phyloP scores from a whole-genome alignment of 352 stramenopile species.

The Phytopythium chamaehyphon region DNA sequence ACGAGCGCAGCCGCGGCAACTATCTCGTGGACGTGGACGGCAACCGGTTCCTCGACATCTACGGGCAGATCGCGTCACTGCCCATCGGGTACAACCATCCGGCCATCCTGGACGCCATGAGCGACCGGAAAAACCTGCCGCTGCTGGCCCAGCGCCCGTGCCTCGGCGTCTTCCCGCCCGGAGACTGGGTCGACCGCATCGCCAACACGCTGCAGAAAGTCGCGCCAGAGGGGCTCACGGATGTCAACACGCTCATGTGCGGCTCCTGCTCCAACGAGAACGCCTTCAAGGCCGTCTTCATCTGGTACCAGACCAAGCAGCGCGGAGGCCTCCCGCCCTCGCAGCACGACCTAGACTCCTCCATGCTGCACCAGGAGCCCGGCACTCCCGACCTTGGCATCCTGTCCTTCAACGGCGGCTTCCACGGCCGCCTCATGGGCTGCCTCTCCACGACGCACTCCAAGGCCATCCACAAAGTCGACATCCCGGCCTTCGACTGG shows the following conservation, averaged over 20 bases:
- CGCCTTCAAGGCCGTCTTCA: slow-evolving; percentile 86
- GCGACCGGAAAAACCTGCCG: slow-evolving; percentile 50
- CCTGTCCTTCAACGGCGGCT: slow-evolving; percentile 79
- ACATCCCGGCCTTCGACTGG: slow-evolving; percentile 83
- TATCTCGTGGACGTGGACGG: slow-evolving; percentile 85
- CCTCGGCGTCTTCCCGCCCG: slow-evolving; percentile 70
- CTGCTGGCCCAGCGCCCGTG: slow-evolving; percentile 73
- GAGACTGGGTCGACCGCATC: slow-evolving; percentile 72
- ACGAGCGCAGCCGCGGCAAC: slow-evolving; percentile 69
- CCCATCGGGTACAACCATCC: slow-evolving; percentile 87
- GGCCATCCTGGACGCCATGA: slow-evolving; percentile 60
- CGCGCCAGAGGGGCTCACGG: slow-evolving; percentile 41
- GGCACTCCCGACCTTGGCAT: slow-evolving; percentile 75
- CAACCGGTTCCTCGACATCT: slow-evolving; percentile 82
- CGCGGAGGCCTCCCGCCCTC: slow-evolving; percentile 56
- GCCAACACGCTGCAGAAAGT: slow-evolving; percentile 57
- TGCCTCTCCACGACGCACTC: slow-evolving; percentile 84
- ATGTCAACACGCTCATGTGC: slow-evolving; percentile 87
- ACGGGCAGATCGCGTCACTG: slow-evolving; percentile 81
- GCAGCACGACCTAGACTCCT: slow-evolving; percentile 56
- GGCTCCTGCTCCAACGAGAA: slow-evolving; percentile 87
- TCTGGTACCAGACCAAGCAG: slow-evolving; percentile 80
- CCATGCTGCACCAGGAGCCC: slow-evolving; percentile 63
- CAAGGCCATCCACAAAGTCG: slow-evolving; percentile 85
- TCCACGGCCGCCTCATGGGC: slow-evolving; percentile 73